A percentile compares a stretch with the other conserved stretches of the same genome.
Conservation (phyloP, 2,329 filamentous ascomycete genomes). For the Gaeumannomyces tritici region DNA sequence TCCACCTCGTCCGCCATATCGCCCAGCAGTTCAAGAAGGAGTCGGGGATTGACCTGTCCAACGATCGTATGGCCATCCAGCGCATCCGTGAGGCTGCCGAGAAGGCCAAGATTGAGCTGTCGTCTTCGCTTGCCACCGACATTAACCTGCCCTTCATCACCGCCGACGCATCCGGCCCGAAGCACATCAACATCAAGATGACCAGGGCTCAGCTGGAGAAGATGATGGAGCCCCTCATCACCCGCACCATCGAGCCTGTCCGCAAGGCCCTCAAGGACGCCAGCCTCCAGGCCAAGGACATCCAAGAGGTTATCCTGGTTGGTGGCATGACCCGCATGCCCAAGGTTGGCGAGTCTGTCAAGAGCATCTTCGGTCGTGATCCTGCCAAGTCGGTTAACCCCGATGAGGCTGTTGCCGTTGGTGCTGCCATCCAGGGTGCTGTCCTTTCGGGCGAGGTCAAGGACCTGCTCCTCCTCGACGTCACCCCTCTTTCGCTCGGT, state of each 20-base stretch:
- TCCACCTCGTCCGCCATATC: slow-evolving; percentile 84
- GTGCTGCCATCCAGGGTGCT: slow-evolving; percentile 94
- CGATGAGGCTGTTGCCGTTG: slow-evolving; percentile 95
- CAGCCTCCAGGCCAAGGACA: slow-evolving; percentile 80
- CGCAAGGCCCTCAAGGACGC: slow-evolving; percentile 97
- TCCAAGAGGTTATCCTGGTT: slow-evolving; percentile 95
- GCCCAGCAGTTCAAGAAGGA: slow-evolving; percentile 96
- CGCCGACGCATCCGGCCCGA: slow-evolving; percentile 86
- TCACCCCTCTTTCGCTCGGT: slow-evolving; percentile 92
- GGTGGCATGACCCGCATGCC: slow-evolving; percentile 99
- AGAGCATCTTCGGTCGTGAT: slow-evolving; percentile 92
- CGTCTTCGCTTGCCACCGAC: slow-evolving; percentile 88
- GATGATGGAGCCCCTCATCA: slow-evolving; percentile 84
- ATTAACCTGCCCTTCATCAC: slow-evolving; percentile 99
- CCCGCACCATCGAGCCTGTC: slow-evolving; percentile 79
- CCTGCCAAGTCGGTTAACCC: slow-evolving; percentile 98
- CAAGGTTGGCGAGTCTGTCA: slow-evolving; percentile 93
- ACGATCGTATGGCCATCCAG: slow-evolving; percentile 97
- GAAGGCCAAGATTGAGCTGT: slow-evolving; percentile 99
- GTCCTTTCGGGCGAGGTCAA: slow-evolving; percentile 95
- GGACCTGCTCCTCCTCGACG: slow-evolving; percentile 89
- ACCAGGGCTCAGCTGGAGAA: slow-evolving; percentile 86
- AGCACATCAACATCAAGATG: slow-evolving; percentile 97
- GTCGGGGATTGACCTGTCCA: slow-evolving; percentile 78
- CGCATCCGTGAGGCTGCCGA: slow-evolving; percentile 97